Evolutionary conservation across 371 early-diverging fungal species (phyloP).

Genomic region (Mucor saturninus): DNA sequence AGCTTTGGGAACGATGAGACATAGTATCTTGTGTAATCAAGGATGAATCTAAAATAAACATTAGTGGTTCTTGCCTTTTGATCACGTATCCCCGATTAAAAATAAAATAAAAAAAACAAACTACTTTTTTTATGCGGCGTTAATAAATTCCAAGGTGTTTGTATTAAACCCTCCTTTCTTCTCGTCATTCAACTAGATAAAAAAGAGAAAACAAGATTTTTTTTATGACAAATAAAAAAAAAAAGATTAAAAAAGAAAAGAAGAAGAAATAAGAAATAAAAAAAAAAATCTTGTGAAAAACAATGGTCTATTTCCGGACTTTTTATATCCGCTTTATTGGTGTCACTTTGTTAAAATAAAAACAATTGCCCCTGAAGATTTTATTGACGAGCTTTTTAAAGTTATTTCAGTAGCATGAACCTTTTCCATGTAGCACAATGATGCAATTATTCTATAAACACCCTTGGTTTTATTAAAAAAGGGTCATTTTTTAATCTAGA

Average conservation of each 20-base stretch:
- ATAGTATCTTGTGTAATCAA: constrained; percentile 21
- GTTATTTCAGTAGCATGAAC: too few relatives aligned
- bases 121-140: constrained; percentile 12
- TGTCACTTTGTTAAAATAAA: constrained; percentile 10
- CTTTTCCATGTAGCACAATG: too few relatives aligned
- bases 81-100: not conserved
- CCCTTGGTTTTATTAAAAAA: too few relatives aligned
- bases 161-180: constrained; percentile 17
- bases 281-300: constrained; percentile 11
- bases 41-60: constrained; percentile 2
- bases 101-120: not conserved
- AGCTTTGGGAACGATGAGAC: constrained; percentile 39
- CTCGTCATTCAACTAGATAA: constrained; percentile 15
- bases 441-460: too few relatives aligned
- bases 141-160: constrained; percentile 23
- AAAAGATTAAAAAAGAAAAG: constrained; percentile 1
- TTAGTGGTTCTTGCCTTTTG: too few relatives aligned
- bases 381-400: not conserved
- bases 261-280: constrained; percentile 9
- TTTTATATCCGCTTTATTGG: constrained; percentile 12
- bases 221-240: not conserved
- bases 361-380: constrained; percentile 14
- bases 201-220: not conserved
- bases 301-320: constrained; percentile 24
- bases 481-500: too few relatives aligned